Conservation (phyloP, 179 eudicot species). For the Amaranthus tricolor region DNA sequence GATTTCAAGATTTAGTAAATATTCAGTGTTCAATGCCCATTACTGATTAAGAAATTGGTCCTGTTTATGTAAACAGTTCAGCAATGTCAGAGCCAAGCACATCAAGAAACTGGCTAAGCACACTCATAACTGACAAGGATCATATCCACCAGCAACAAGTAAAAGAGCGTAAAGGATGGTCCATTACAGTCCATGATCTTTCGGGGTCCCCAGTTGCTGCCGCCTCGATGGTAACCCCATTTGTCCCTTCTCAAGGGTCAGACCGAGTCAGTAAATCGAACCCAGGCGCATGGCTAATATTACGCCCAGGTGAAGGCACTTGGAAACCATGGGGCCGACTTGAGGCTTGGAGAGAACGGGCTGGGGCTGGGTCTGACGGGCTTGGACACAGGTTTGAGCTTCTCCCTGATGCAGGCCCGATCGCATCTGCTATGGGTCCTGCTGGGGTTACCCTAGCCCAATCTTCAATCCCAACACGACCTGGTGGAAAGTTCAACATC, state of each 20-base stretch:
- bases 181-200: constrained; percentile 84
- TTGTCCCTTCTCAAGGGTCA: constrained; percentile 77
- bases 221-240: constrained; percentile 95
- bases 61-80: constrained; percentile 46
- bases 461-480: constrained; percentile 41
- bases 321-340: constrained; percentile 95
- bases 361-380: constrained; percentile 17
- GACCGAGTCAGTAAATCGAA: constrained; percentile 69
- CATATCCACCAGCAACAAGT: constrained; percentile 13
- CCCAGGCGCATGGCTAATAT: constrained; percentile 89
- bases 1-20: neutral
- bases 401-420: constrained; percentile 42
- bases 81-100: constrained; percentile 55
- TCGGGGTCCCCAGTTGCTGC: constrained; percentile 89
- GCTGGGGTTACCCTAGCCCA: constrained; percentile 48
- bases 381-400: constrained; percentile 67
- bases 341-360: constrained; percentile 68
- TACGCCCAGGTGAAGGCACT: constrained; percentile 67
- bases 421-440: constrained; percentile 33
- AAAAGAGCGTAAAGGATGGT: constrained; percentile 91
- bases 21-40: neutral
- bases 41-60: constrained; percentile 23
- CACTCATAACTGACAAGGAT: constrained; percentile 30
- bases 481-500: constrained; percentile 70
- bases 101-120: constrained; percentile 54